phyloP scores from a whole-genome alignment of 129 eudicot genomes.

The Tagetes erecta region DNA sequence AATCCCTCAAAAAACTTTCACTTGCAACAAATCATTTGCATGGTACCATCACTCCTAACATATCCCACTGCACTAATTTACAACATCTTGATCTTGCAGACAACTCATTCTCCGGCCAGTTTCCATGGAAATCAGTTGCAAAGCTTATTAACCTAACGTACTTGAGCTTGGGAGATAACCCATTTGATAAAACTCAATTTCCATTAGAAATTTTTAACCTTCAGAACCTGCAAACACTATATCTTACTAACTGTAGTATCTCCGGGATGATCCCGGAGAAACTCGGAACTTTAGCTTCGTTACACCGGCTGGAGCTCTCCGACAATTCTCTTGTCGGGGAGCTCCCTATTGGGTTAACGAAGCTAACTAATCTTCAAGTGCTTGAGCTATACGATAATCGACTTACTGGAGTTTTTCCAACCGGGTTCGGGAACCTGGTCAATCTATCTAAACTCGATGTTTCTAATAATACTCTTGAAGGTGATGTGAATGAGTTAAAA shows the following conservation, averaged over 20 bases:
- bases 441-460: conserved; percentile 48
- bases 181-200: conserved; percentile 45
- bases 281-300: conserved; percentile 47
- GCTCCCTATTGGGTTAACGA: conserved; percentile 52
- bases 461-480: conserved; percentile 64
- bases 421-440: conserved; percentile 53
- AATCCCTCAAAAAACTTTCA: conserved; percentile 49
- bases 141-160: conserved; percentile 43
- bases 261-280: conserved; percentile 54
- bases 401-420: conserved; percentile 47
- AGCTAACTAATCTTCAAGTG: conserved; percentile 41
- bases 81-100: conserved; percentile 49
- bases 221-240: conserved; percentile 45
- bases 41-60: conserved; percentile 41
- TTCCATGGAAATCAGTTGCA: conserved; percentile 61
- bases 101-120: conserved; percentile 48
- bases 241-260: conserved; percentile 59
- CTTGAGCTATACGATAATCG: conserved; percentile 56
- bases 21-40: conserved; percentile 47
- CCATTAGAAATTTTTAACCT: conserved; percentile 55
- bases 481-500: conserved; percentile 53
- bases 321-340: conserved; percentile 41
- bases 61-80: conserved; percentile 50
- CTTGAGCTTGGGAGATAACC: conserved; percentile 65
- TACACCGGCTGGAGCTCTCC: conserved; percentile 58